These are phyloP conservation scores for Sphenostylis stenocarpa DNA, from an alignment of 306 rosid species.

Conservation along the genomic window DNA sequence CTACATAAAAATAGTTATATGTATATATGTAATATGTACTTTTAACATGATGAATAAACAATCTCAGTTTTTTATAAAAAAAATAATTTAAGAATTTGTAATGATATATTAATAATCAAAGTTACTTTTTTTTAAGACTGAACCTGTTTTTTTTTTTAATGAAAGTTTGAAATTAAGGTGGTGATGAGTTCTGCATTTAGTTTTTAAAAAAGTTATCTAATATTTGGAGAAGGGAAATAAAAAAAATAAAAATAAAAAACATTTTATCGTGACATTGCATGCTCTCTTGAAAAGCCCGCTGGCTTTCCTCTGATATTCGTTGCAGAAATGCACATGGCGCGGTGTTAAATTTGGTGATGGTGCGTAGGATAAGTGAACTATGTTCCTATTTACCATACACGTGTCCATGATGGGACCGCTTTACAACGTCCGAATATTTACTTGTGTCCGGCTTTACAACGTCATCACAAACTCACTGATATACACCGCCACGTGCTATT, in stretches of 20 bases:
- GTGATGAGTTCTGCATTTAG: neutral
- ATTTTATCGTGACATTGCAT: too few relatives aligned
- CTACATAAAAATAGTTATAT: too few relatives aligned
- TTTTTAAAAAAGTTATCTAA: neutral
- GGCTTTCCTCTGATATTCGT: neutral
- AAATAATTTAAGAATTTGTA: too few relatives aligned
- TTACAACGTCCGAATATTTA: neutral
- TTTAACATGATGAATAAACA: too few relatives aligned
- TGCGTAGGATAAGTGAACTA: neutral
- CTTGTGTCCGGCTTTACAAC: neutral
- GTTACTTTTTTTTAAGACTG: too few relatives aligned
- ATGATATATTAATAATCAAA: too few relatives aligned
- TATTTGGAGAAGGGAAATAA: neutral
- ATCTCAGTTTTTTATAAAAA: too few relatives aligned
- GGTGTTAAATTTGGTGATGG: neutral
- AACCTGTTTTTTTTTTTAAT: neutral
- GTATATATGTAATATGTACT: too few relatives aligned
- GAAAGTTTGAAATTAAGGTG: neutral
- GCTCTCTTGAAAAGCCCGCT: neutral
- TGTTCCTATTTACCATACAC: slow-evolving; percentile 24
- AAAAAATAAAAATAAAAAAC: neutral
- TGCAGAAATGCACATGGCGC: slow-evolving; percentile 48
- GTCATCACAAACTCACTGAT: neutral
- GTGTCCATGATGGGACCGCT: slow-evolving; percentile 33
- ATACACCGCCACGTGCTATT: neutral